Percentiles rank a stretch among this genome's conserved stretches.
These are phyloP conservation scores for Neodidymelliopsis sp. DNA, from an alignment of 2,329 filamentous ascomycete genomes.

Conservation along the genomic window DNA sequence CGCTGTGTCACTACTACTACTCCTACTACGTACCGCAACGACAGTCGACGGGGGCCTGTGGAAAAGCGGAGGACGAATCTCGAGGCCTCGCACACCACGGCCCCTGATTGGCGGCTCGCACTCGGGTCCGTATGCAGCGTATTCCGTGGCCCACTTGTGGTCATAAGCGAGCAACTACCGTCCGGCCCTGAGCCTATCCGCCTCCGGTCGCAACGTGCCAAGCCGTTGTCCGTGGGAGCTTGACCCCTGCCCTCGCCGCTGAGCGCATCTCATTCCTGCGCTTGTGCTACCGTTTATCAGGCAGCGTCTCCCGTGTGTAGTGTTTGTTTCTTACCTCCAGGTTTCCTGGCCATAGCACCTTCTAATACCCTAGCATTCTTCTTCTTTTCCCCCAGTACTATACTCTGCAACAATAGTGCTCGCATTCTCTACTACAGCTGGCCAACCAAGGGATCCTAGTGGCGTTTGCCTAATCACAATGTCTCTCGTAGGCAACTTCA, in stretches of 20 bases:
- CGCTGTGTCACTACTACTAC: conserved; percentile 1
- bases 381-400: conserved; percentile 2
- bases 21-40: not conserved
- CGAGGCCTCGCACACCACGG: conserved; percentile 1
- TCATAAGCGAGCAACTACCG: conserved; percentile 21
- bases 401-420: not conserved
- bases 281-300: conserved; percentile 28
- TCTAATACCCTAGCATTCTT: conserved; percentile 25
- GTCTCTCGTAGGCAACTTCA: conserved; percentile 55
- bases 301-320: conserved; percentile 16
- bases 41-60: conserved; percentile 4
- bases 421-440: conserved; percentile 9
- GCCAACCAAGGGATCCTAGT: conserved; percentile 10
- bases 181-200: conserved; percentile 33
- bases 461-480: conserved; percentile 39
- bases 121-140: conserved; percentile 26
- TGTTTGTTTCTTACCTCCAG: conserved; percentile 4
- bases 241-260: conserved; percentile 25
- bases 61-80: conserved; percentile 10
- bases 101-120: conserved; percentile 19
- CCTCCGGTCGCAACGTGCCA: conserved; percentile 32
- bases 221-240: conserved; percentile 25
- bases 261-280: conserved; percentile 23
- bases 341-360: conserved; percentile 16
- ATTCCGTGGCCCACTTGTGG: conserved; percentile 12